These are phyloP conservation scores for Protomyces macrosporus DNA, from an alignment of 1,139 yeast species.

Conservation along the genomic window DNA sequence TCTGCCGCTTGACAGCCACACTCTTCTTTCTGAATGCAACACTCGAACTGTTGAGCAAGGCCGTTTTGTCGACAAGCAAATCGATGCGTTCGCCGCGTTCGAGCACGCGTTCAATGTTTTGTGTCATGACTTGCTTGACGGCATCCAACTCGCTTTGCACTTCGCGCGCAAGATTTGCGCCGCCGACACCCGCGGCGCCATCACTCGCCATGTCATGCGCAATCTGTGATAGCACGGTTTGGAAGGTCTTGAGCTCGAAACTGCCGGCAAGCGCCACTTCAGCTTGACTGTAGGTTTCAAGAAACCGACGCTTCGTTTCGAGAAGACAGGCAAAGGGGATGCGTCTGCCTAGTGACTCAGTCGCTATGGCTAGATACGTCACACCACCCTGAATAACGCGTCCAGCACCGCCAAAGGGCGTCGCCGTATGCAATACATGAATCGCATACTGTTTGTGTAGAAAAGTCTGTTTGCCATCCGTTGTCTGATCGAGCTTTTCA, in stretches of 20 bases:
- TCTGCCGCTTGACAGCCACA: constrained; percentile 54
- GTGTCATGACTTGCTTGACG: constrained; percentile 41
- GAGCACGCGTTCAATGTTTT: constrained; percentile 48
- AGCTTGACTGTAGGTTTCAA: constrained; percentile 30
- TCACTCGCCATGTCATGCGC: constrained; percentile 26
- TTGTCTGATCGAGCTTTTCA: constrained; percentile 6
- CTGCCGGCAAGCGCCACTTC: constrained; percentile 31
- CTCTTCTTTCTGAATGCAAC: constrained; percentile 70
- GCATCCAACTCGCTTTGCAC: constrained; percentile 42
- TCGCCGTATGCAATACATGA: constrained; percentile 38
- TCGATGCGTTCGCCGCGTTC: constrained; percentile 77
- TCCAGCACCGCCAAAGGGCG: constrained; percentile 20
- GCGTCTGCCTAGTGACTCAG: constrained; percentile 36
- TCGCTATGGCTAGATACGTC: constrained; percentile 37
- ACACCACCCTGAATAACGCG: constrained; percentile 36
- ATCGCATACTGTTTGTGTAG: constrained; percentile 38
- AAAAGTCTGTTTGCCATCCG: constrained; percentile 34
- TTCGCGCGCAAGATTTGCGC: constrained; percentile 10
- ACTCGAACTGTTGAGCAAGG: constrained; percentile 62
- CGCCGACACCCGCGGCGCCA: constrained; percentile 4
- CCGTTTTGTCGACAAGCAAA: constrained; percentile 73
- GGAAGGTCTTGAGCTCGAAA: constrained; percentile 26
- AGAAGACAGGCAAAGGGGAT: constrained; percentile 38
- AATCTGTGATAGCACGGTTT: constrained; percentile 25
- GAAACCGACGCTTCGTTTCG: constrained; percentile 36